phyloP scores from a whole-genome alignment of 1,139 yeast genomes.

The Sugiyamaella paludigena region DNA sequence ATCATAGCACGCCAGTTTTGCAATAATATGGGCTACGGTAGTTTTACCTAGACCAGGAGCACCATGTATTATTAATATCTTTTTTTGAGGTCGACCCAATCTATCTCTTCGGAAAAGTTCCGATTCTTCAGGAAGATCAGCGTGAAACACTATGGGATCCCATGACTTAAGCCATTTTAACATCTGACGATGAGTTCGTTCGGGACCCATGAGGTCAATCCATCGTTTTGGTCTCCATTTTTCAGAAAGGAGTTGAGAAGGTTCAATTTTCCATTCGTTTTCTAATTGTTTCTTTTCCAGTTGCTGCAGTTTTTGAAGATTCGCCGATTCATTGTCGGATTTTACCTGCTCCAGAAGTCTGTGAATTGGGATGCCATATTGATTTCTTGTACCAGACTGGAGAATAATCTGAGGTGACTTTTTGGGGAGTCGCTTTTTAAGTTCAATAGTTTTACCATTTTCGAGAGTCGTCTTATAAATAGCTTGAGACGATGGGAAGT shows the following conservation, averaged over 20 bases:
- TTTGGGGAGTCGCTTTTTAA: not conserved
- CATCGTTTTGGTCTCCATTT: conserved; percentile 77
- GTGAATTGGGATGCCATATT: conserved; percentile 36
- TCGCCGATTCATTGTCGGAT: conserved; percentile 11
- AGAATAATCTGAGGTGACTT: not conserved
- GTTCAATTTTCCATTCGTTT: not conserved
- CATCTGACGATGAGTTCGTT: conserved; percentile 65
- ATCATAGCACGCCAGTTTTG: conserved; percentile 77
- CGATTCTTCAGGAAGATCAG: conserved; percentile 30
- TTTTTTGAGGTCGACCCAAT: conserved; percentile 58
- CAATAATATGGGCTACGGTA: conserved; percentile 79
- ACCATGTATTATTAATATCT: conserved; percentile 75
- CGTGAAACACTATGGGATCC: conserved; percentile 66
- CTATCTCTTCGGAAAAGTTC: conserved; percentile 12
- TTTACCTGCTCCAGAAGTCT: conserved; percentile 24
- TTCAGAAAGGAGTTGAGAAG: conserved; percentile 51
- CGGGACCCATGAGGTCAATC: conserved; percentile 78
- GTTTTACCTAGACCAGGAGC: conserved; percentile 98
- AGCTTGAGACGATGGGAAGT: not conserved
- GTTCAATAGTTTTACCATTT: conserved; percentile 1
- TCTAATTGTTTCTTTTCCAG: not conserved
- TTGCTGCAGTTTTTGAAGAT: conserved; percentile 1
- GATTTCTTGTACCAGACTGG: conserved; percentile 17
- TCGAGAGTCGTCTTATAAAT: not conserved
- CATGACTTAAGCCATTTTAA: conserved; percentile 81